Base-by-base conservation (phyloP, 768 basidiomycete genomes). In the Chalciporus sphaerocephalus region DNA sequence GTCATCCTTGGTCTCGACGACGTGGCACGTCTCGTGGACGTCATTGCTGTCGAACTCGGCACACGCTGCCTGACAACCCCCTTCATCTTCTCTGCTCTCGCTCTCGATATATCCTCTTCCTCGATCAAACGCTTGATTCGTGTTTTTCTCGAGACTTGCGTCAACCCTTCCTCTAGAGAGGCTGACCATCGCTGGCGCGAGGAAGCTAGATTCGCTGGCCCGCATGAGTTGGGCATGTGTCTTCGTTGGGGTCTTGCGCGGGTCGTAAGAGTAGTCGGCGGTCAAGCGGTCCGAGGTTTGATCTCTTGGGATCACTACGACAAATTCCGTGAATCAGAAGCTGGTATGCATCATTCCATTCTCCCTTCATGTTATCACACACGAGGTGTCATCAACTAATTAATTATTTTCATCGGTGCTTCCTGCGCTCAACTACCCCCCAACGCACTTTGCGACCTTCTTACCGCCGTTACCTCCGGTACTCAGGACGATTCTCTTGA, bases 231-330 rank as follows among this genome's bases (percentile, higher is more conserved):
- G 12, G 92, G 86, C 5, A 93, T 94, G 85, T 80, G 86, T 56
- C 72, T 98, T 24, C 83, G 94, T 18, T 99, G 96, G 96, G 91
- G 85, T 24, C 76, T 98, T 5, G 87, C 83, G 3, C 72, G 93
- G 20, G 79, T 91, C 37, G 77, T 90, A 27, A 68, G 91, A 38
- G 75, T 87, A 4, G 75, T 81, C 15, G 78, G 75, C 24, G 85
- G 83, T 1, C 73, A 80, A 51, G 84, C 86, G 36, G 78, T 85
- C n/a, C 78, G 90, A 12, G 96, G 96, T 5, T 69, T 97, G 22
- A 60, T 98, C 33, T 78, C 83, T 51, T 92, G 89, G 85, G 89
- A 93, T 5, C 74, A 76, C 25, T 99, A 98, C 64, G 64, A 79
- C 30, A 74, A 81, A 34, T 98, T 92, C 76, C 76, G 88, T 46